Percentiles rank a stretch among this genome's conserved stretches.
Conservation (phyloP, 257 asterid species). For the Nyctanthes arbortristis region DNA sequence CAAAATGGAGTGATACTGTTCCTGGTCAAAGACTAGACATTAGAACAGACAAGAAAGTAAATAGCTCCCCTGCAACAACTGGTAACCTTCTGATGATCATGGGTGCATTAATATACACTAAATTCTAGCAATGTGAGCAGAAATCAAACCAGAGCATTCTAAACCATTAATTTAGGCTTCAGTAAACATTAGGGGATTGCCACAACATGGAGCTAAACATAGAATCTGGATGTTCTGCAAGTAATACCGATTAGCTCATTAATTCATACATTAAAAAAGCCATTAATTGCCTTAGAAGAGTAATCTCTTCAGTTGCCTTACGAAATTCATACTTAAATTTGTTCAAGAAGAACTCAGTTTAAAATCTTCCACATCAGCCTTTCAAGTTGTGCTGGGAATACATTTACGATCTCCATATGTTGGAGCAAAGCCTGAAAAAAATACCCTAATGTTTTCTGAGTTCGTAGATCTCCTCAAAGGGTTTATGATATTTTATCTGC, state of each 20-base stretch:
- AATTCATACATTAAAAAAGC: neutral
- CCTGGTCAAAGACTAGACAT: slow-evolving; percentile 44
- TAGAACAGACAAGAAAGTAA: neutral
- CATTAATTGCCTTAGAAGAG: neutral
- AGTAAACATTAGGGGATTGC: neutral
- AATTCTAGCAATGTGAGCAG: neutral
- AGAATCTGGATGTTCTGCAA: neutral
- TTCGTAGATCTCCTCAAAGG: neutral
- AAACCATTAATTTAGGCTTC: neutral
- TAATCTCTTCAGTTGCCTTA: neutral
- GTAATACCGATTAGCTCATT: neutral
- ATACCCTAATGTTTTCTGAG: neutral
- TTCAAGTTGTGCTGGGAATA: neutral
- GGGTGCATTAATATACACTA: neutral
- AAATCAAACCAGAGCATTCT: neutral
- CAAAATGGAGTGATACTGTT: slow-evolving; percentile 44
- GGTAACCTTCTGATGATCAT: neutral
- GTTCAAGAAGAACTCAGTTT: neutral
- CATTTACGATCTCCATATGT: neutral
- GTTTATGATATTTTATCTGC: neutral
- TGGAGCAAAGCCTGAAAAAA: neutral
- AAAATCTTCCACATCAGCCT: neutral
- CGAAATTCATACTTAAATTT: neutral
- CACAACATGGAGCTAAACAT: neutral
- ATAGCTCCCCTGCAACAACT: neutral